Evolutionary conservation across 768 basidiomycete genomes (phyloP).

Genomic region (Hortiboletus flavorubellus): DNA sequence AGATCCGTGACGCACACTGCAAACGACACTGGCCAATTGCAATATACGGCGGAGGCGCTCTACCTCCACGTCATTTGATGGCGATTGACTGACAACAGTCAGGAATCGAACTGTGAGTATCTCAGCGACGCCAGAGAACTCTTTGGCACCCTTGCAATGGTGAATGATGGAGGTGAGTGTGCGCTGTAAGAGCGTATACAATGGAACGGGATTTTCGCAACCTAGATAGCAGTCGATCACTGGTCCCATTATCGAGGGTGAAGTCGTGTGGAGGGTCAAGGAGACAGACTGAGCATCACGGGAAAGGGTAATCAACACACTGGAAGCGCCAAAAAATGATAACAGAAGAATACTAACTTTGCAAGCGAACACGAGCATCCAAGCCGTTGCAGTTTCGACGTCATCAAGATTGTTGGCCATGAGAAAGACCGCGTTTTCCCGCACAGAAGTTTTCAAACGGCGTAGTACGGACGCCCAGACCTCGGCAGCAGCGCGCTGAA

Average conservation of each 20-base stretch:
- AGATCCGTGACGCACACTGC: conserved; percentile 68
- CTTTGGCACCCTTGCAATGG: conserved; percentile 69
- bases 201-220: conserved; percentile 36
- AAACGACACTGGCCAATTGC: conserved; percentile 54
- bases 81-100: conserved; percentile 1
- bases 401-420: conserved; percentile 49
- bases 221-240: conserved; percentile 56
- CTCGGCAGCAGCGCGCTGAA: conserved; percentile 77
- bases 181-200: conserved; percentile 62
- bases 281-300: conserved; percentile 60
- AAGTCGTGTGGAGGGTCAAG: conserved; percentile 75
- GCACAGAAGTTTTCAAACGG: conserved; percentile 58
- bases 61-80: conserved; percentile 9
- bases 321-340: background rate
- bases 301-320: background rate
- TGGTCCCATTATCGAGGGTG: conserved; percentile 56
- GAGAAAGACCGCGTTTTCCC: conserved; percentile 54
- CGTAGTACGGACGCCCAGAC: conserved; percentile 83
- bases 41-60: conserved; percentile 51
- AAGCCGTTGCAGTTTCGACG: conserved; percentile 64
- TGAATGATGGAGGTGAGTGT: conserved; percentile 79
- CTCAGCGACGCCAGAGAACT: conserved; percentile 57
- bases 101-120: conserved; percentile 44
- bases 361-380: conserved; percentile 76
- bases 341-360: conserved; percentile 44